Percentiles rank a stretch among this genome's conserved stretches.
phyloP scores from a whole-genome alignment of 371 early-diverging fungal species.

The Mortierella sp. region DNA sequence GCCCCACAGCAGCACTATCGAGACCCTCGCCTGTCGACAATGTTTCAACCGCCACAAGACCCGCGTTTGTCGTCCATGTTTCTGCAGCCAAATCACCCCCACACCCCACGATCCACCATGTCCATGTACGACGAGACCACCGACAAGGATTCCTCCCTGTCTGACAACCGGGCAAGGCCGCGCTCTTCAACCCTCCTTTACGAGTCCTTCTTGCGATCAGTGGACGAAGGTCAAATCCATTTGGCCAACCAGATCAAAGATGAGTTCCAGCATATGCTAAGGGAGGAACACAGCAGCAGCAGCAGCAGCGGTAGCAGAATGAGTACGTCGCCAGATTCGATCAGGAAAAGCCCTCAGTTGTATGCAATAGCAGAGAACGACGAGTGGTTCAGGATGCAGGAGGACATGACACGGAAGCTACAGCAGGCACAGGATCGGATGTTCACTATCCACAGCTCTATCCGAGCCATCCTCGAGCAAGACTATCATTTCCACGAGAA shows the following conservation, averaged over 20 bases:
- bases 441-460: constrained; percentile 5
- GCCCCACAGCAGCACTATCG: too few species aligned
- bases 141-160: too few species aligned
- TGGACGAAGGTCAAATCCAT: constrained; percentile 10
- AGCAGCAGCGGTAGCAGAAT: constrained; percentile 8
- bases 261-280: constrained; percentile 15
- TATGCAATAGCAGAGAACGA: too few species aligned
- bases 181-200: constrained; percentile 15
- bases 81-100: too few species aligned
- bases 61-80: too few species aligned
- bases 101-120: too few species aligned
- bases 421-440: constrained; percentile 22
- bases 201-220: constrained; percentile 14
- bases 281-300: constrained; percentile 10
- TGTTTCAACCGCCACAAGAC: too few species aligned
- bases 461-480: constrained; percentile 22
- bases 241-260: constrained; percentile 9
- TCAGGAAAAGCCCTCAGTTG: too few species aligned
- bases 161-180: too few species aligned
- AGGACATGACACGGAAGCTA: constrained; percentile 18
- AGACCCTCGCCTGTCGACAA: too few species aligned
- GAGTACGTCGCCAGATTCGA: not conserved
- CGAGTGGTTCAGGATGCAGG: constrained; percentile 5
- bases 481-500: constrained; percentile 24
- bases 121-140: constrained; percentile 5